Conservation (phyloP, 163 green algal species). For the Chlamydomonas reinhardtii region DNA sequence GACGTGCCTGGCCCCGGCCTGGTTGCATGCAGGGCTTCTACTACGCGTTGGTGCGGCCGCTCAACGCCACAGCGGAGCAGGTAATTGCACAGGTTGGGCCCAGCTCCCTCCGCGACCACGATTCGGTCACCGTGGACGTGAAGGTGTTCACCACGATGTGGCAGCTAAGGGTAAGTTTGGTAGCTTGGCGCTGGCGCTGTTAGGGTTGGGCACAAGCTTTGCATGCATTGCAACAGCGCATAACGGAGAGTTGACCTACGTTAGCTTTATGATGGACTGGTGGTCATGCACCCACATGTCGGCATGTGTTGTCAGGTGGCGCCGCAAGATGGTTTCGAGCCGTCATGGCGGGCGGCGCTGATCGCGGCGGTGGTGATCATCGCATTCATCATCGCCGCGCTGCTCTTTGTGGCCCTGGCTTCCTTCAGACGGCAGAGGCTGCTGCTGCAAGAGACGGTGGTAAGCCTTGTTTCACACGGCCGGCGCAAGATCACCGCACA, state of each 20-base stretch:
- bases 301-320: background rate
- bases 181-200: background rate
- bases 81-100: background rate
- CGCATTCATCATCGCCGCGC: constrained; percentile 15
- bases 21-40: background rate
- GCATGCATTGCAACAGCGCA: too few relatives aligned
- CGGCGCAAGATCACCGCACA: too few relatives aligned
- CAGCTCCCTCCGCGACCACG: background rate
- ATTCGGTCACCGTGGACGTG: constrained; percentile 5
- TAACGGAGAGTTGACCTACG: too few relatives aligned
- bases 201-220: background rate
- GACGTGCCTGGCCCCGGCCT: too few relatives aligned
- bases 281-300: too few relatives aligned
- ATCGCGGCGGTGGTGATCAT: constrained; percentile 52
- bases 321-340: background rate
- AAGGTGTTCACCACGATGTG: background rate
- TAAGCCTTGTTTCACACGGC: background rate
- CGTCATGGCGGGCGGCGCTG: constrained; percentile 12
- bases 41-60: constrained; percentile 2
- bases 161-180: constrained; percentile 4
- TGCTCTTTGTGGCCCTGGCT: constrained; percentile 47
- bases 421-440: constrained; percentile 41
- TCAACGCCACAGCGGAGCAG: background rate
- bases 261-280: too few relatives aligned
- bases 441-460: constrained; percentile 49